These are phyloP conservation scores for Dryadomyces quercivorus DNA, from an alignment of 2,329 filamentous ascomycete species.

Conservation along the genomic window DNA sequence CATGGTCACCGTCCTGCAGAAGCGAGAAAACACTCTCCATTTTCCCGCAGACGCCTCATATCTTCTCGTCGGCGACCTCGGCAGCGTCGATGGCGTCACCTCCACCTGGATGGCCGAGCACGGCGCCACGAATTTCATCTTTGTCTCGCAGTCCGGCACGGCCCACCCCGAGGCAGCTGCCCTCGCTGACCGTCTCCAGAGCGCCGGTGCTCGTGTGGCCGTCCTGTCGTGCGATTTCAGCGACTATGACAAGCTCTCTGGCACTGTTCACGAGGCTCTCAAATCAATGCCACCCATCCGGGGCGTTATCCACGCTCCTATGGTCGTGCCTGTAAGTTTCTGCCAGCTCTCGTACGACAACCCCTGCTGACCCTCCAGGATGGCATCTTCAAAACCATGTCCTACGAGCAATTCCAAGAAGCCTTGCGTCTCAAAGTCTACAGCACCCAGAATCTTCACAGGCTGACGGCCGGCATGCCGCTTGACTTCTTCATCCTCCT, in stretches of 20 bases:
- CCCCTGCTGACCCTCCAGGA: neutral
- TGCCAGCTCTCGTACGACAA: neutral
- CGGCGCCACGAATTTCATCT: constrained; percentile 16
- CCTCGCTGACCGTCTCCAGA: neutral
- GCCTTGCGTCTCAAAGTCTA: constrained; percentile 9
- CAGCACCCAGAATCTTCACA: constrained; percentile 7
- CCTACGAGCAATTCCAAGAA: constrained; percentile 1
- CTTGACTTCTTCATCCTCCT: constrained; percentile 28
- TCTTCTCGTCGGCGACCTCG: constrained; percentile 24
- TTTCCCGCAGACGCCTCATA: constrained; percentile 16
- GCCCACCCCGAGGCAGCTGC: neutral
- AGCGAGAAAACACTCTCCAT: neutral
- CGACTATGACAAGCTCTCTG: too few relatives aligned
- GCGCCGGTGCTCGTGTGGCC: too few relatives aligned
- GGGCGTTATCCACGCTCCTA: constrained; percentile 30
- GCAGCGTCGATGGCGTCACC: constrained; percentile 23
- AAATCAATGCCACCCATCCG: constrained; percentile 19
- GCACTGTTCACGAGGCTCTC: too few relatives aligned
- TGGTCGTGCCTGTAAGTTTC: constrained; percentile 20
- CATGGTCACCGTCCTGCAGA: neutral
- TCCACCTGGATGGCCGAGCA: constrained; percentile 19
- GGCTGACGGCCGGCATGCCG: neutral
- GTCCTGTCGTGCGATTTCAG: too few relatives aligned
- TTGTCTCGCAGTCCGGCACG: constrained; percentile 16
- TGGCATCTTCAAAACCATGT: constrained; percentile 5